Base-by-base conservation (phyloP, 2,329 filamentous ascomycete species). In the Onygenales sp. region DNA sequence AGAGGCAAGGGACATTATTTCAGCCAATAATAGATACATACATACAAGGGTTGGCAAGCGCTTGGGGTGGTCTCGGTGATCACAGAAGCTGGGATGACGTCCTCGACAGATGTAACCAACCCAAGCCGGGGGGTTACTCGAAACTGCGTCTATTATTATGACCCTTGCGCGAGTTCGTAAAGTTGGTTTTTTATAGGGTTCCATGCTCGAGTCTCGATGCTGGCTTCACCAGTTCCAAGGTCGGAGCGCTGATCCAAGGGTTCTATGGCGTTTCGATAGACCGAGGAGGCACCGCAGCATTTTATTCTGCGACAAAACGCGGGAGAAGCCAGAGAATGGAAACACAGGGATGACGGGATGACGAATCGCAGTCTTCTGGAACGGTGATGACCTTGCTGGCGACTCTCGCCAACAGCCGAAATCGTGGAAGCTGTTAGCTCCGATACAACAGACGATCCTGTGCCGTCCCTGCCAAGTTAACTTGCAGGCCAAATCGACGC, bases 201-300 rank as follows among this genome's bases (percentile, higher is more conserved):
- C 36, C 36, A 39, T 32, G 42, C 17, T 31, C 31, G 42, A 32
- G 31, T 36, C 45, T 36, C 21, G 34, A 27, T 49, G 34, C 34
- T 31, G 31, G 46, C 17, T 27, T 39, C 14, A 36, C 46, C 36
- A 49, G 34, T 31, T 14, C 46, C 46, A 39, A 49, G 34, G 46
- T 49, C 31, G 46, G 32, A 21, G 6, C 17, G 46, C 36, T 49
- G 34, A 40, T 49, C 34, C 37, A 42, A 48, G 31, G 17, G 36
- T 40, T 49, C 46, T 27, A 39, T 49, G 46, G 34, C 46, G 46
- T 49, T 49, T 49, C 33, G 33, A 40, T 49, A 36, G 31, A 49
- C 32, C 17, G 33, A 47, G n/a, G 13, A 39, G 9, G 36, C 9
- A 39, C 9, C 36, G 36, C 36, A 9, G 9, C 45, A 4, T 47